Conservation (phyloP, 441 rosid genomes). For the Populus hybrid region DNA sequence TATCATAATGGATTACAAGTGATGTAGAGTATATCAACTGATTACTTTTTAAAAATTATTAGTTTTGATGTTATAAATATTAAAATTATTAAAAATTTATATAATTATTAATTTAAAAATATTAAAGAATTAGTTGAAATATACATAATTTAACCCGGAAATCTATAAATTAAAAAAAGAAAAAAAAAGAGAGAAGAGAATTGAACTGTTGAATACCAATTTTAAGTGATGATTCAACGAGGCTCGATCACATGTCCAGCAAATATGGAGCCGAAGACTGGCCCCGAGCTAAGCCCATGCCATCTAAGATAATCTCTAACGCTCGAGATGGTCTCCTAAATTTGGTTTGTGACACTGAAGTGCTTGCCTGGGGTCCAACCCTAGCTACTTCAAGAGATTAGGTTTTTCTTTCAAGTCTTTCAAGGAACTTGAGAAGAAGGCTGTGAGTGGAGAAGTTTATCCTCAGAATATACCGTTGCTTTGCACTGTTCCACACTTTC, state of each 20-base stretch:
- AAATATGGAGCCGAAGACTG: neutral
- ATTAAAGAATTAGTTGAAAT: too few species aligned
- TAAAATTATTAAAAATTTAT: too few species aligned
- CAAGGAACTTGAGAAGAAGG: neutral
- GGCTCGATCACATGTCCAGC: neutral
- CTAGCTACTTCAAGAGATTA: neutral
- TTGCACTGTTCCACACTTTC: neutral
- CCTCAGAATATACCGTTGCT: slow-evolving; percentile 25
- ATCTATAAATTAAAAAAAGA: too few species aligned
- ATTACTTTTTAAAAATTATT: too few species aligned
- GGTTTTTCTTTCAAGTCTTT: neutral
- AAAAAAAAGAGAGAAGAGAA: too few species aligned
- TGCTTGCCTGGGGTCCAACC: neutral
- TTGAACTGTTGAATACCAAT: too few species aligned
- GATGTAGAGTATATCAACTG: too few species aligned
- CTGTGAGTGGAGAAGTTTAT: slow-evolving; percentile 28
- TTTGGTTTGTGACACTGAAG: neutral
- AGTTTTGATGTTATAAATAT: too few species aligned
- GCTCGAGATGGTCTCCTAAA: neutral
- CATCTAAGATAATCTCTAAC: neutral
- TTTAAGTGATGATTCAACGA: too few species aligned
- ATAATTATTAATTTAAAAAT: too few species aligned
- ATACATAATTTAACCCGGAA: accelerated
- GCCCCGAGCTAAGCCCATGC: neutral
- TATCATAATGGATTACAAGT: too few species aligned